A percentile compares a stretch with the other conserved stretches of the same genome.
phyloP scores from a whole-genome alignment of 1,284 basidiomycete genomes.

The Boletus mariae region DNA sequence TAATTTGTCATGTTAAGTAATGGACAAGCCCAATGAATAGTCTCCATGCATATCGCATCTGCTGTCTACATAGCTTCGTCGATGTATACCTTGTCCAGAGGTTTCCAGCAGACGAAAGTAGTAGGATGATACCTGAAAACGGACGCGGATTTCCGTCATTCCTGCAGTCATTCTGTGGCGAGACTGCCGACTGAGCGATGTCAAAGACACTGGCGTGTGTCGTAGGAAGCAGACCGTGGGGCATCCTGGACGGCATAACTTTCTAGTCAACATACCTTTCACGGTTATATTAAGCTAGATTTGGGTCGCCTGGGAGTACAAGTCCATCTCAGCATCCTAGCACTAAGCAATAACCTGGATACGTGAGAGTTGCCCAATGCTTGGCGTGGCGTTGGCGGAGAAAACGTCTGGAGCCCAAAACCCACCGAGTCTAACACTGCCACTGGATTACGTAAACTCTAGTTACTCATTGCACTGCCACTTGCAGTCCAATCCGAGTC shows the following conservation, averaged over 20 bases:
- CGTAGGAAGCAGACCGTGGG: no score
- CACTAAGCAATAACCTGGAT: neutral
- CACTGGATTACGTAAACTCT: neutral
- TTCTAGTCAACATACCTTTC: neutral
- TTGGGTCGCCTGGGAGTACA: neutral
- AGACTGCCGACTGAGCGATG: no score
- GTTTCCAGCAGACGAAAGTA: neutral
- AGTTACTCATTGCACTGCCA: conserved; percentile 17
- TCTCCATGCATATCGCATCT: no score
- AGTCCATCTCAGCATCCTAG: neutral
- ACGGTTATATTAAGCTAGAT: neutral
- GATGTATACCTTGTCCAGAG: no score
- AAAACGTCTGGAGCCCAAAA: neutral
- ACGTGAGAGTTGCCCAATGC: neutral
- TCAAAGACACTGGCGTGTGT: no score
- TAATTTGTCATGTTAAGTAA: no score
- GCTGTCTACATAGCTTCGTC: neutral
- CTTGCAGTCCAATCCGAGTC: neutral
- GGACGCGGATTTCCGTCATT: neutral
- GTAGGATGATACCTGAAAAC: neutral
- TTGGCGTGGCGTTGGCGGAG: neutral
- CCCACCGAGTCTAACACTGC: neutral
- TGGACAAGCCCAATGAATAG: no score
- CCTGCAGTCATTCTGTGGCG: neutral
- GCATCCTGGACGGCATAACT: neutral